Percentiles rank a stretch among this genome's conserved stretches.
These are phyloP conservation scores for Fusarium pilosicola DNA, from an alignment of 2,329 filamentous ascomycete genomes.

Conservation along the genomic window DNA sequence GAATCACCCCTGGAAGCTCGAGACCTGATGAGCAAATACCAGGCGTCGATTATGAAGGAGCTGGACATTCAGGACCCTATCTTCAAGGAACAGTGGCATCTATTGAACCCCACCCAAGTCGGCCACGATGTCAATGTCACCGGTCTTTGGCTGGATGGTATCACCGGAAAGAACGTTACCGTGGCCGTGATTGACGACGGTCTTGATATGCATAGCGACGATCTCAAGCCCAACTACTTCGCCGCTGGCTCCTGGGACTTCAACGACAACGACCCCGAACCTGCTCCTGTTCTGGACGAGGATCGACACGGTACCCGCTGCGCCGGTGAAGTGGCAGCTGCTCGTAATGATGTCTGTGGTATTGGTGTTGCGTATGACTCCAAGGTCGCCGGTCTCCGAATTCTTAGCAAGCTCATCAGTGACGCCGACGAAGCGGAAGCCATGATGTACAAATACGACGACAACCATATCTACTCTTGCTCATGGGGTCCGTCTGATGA, in stretches of 20 bases:
- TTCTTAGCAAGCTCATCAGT: conserved; percentile 88
- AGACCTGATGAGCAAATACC: conserved; percentile 62
- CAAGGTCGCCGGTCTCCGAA: conserved; percentile 89
- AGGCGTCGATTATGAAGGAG: conserved; percentile 68
- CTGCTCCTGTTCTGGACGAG: conserved; percentile 82
- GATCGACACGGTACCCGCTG: conserved; percentile 94
- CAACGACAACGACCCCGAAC: conserved; percentile 84
- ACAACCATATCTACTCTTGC: conserved; percentile 98
- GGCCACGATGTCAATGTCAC: conserved; percentile 98
- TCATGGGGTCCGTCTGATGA: conserved; percentile 98
- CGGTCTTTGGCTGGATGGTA: conserved; percentile 87
- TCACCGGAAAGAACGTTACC: conserved; percentile 88
- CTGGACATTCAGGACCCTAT: conserved; percentile 90
- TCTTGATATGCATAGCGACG: conserved; percentile 92
- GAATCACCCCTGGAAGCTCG: conserved; percentile 19
- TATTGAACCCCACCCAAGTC: conserved; percentile 81
- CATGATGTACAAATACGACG: conserved; percentile 89
- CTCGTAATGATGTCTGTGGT: conserved; percentile 91
- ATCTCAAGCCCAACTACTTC: conserved; percentile 94
- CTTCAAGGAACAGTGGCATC: conserved; percentile 94
- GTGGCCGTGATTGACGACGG: conserved; percentile 97
- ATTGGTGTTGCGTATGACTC: conserved; percentile 96
- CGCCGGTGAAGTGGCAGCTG: conserved; percentile 92
- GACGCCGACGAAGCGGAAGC: conserved; percentile 93
- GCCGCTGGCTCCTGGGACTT: conserved; percentile 94